These are phyloP conservation scores for Cornus suecica DNA, from an alignment of 148 eudicot species.

Conservation along the genomic window DNA sequence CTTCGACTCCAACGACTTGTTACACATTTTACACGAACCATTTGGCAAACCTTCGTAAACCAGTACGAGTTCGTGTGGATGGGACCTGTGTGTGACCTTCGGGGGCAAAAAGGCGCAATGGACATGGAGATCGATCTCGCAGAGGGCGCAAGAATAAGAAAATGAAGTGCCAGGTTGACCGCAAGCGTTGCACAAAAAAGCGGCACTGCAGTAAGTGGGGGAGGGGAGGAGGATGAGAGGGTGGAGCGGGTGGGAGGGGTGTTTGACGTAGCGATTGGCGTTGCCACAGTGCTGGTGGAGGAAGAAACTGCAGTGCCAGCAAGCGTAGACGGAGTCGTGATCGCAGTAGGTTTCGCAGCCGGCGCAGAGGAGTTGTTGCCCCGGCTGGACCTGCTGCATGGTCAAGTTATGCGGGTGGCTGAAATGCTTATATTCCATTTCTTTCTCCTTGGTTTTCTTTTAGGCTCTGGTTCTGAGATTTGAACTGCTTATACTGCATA, in stretches of 20 bases:
- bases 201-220: constrained; percentile 35
- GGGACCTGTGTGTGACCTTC: constrained; percentile 24
- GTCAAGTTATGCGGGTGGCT: constrained; percentile 37
- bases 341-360: constrained; percentile 30
- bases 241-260: constrained; percentile 31
- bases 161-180: constrained; percentile 27
- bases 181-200: constrained; percentile 40
- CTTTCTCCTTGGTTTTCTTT: constrained; percentile 9
- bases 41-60: too few species aligned
- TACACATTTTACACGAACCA: constrained; percentile 24
- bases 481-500: not conserved
- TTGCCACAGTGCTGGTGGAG: constrained; percentile 44
- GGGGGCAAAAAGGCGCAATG: constrained; percentile 40
- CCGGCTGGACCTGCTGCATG: constrained; percentile 25
- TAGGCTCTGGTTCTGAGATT: not conserved
- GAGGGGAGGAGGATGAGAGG: constrained; percentile 37
- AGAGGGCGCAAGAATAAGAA: constrained; percentile 35
- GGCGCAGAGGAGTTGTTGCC: constrained; percentile 28
- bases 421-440: constrained; percentile 41
- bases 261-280: constrained; percentile 35
- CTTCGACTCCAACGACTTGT: constrained; percentile 14
- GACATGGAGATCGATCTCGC: constrained; percentile 44
- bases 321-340: constrained; percentile 21
- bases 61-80: constrained; percentile 29
- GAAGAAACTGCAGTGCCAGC: constrained; percentile 38